These are phyloP conservation scores for Scleromitrula shiraiana DNA, from an alignment of 2,329 filamentous ascomycete genomes.

Conservation along the genomic window DNA sequence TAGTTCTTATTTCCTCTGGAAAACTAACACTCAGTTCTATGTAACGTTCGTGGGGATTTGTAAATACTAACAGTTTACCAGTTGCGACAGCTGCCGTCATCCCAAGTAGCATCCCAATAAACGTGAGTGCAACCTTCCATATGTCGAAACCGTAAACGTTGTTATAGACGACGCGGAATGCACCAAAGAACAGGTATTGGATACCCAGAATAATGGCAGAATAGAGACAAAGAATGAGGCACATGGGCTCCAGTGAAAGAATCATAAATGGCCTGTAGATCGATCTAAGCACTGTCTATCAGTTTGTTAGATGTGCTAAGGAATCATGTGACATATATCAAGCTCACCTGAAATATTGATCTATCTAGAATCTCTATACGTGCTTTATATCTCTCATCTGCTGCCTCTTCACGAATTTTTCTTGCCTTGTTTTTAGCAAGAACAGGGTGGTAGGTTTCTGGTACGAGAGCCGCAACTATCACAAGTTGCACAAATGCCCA, in stretches of 20 bases:
- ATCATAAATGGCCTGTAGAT: conserved; percentile 66
- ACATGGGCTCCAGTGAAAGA: conserved; percentile 75
- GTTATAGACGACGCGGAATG: conserved; percentile 71
- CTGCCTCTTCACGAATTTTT: conserved; percentile 8
- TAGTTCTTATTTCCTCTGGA: conserved; percentile 38
- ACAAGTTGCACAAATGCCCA: conserved; percentile 45
- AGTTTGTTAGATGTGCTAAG: not conserved
- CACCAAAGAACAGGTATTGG: conserved; percentile 82
- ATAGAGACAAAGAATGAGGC: conserved; percentile 68
- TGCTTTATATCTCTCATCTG: not conserved
- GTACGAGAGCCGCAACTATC: conserved; percentile 46
- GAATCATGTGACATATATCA: not conserved
- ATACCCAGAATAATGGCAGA: conserved; percentile 75
- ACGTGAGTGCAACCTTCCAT: conserved; percentile 71
- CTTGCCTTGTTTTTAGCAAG: conserved; percentile 39
- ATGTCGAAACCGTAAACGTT: conserved; percentile 65
- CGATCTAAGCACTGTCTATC: conserved; percentile 37
- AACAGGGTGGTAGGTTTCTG: conserved; percentile 52
- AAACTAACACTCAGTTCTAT: no score
- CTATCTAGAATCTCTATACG: not conserved
- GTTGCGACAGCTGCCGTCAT: conserved; percentile 47
- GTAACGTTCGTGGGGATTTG: conserved; percentile 53
- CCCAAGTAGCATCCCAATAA: conserved; percentile 60
- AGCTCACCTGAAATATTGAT: not conserved
- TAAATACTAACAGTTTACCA: conserved; percentile 23